Evolutionary conservation across 331 rosid species (phyloP).

Genomic region (Dryas integrifolia): DNA sequence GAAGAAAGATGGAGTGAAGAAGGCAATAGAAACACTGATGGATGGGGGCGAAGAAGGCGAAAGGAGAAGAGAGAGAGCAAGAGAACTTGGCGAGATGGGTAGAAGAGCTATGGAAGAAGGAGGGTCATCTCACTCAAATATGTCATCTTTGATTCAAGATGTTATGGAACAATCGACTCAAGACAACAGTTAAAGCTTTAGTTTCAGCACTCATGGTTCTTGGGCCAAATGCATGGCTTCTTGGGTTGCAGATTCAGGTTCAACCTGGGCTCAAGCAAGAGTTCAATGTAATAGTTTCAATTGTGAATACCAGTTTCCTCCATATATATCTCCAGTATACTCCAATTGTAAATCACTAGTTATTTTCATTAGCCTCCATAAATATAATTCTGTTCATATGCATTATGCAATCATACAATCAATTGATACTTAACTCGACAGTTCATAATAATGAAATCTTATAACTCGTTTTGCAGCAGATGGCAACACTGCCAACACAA

Average conservation of each 20-base stretch:
- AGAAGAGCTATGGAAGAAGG: conserved; percentile 39
- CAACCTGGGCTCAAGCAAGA: conserved; percentile 3
- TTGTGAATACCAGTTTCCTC: neutral
- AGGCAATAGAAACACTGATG: conserved; percentile 49
- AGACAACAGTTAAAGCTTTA: neutral
- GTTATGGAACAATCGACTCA: conserved; percentile 16
- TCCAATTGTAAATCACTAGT: no score
- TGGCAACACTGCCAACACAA: neutral
- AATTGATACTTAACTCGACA: neutral
- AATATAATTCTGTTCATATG: no score
- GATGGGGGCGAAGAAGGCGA: conserved; percentile 52
- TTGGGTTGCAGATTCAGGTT: neutral
- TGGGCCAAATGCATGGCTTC: no score
- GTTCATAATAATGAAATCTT: neutral
- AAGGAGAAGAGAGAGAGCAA: conserved; percentile 41
- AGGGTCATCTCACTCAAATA: conserved; percentile 51
- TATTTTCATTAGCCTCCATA: no score
- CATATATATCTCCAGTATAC: no score
- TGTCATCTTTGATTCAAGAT: conserved; percentile 46
- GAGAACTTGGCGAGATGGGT: conserved; percentile 39
- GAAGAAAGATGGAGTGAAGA: conserved; percentile 33
- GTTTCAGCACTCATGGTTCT: neutral
- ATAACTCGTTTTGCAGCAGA: neutral
- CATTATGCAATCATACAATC: no score
- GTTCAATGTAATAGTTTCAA: neutral